A percentile compares a stretch with the other conserved stretches of the same genome.
These are phyloP conservation scores for Nicotiana tomentosiformis DNA, from an alignment of 257 asterid species.

Conservation along the genomic window DNA sequence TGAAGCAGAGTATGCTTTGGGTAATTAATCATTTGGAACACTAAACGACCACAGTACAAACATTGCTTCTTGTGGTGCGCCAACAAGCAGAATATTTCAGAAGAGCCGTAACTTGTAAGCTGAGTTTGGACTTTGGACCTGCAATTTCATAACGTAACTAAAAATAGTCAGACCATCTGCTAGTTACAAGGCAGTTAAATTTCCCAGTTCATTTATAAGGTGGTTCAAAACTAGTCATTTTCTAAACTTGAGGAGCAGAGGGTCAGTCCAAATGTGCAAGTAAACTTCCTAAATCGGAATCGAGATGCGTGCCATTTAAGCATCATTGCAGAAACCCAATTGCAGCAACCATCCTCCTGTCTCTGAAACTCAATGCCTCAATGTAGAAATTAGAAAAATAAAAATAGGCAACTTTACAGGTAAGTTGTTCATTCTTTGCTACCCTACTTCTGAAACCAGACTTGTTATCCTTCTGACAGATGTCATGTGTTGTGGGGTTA, in stretches of 20 bases:
- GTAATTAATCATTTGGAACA: background rate
- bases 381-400: background rate
- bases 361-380: background rate
- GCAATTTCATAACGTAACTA: background rate
- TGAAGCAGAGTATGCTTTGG: background rate
- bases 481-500: conserved; percentile 40
- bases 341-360: background rate
- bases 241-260: background rate
- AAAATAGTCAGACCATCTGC: background rate
- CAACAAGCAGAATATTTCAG: conserved; percentile 5
- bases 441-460: conserved; percentile 17
- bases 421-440: background rate
- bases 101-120: conserved; percentile 2
- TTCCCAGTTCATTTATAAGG: background rate
- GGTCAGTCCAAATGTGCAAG: background rate
- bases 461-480: conserved; percentile 42
- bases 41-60: background rate
- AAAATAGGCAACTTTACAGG: background rate
- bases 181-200: background rate
- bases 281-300: background rate
- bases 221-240: background rate
- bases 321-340: background rate
- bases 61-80: background rate
- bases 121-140: conserved; percentile 3
- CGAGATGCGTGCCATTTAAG: conserved; percentile 1